Base-by-base conservation (phyloP, 1,284 basidiomycete genomes). In the Leccinum holopus region DNA sequence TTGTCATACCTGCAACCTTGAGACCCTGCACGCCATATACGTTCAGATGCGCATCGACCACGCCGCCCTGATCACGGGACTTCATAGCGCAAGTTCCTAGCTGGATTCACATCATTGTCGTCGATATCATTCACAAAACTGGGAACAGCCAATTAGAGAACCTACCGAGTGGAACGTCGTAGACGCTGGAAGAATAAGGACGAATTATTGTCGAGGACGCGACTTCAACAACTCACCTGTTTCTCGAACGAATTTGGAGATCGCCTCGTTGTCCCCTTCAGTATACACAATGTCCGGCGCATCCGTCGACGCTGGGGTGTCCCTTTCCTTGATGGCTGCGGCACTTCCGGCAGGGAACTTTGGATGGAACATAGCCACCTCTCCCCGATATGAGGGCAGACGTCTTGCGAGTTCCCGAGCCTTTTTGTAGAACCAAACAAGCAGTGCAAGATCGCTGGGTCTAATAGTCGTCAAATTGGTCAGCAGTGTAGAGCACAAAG, bases 131-230 rank as follows among this genome's bases (percentile, higher is more conserved):
- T 44, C 25, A 33, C 39, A n/a, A 18, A 33, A 14, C 2, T 3
- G 14, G n/a, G 12, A 44, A 25, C 18, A 28, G n/a, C 12, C 3
- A 12, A 16, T 16, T 4, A 1, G 39, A 21, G 10, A 56, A 8
- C 80, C 64, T 67, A 86, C 85, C 62, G 84, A 82, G 68, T 88
- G 86, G 83, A 82, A 87, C 0, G 79, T 74, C 0, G 83, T 83
- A 21, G 66, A 64, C 8, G 80, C 84, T 84, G 12, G 21, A 12
- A 9, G 3, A 55, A 18, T 58, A 16, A 18, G 35, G 21, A 12
- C 6, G 37, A 11, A 18, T 32, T 5, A 5, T 47, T 0, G 3
- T 28, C 12, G 5, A 32, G 14, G 4, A 16, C 41, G 11, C 25
- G 14, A 21, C 18, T 21, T 52, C 25, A 44, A n/a, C 18, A 6